These are phyloP conservation scores for Nothophytophthora sp. DNA, from an alignment of 352 stramenopile species.

Conservation along the genomic window DNA sequence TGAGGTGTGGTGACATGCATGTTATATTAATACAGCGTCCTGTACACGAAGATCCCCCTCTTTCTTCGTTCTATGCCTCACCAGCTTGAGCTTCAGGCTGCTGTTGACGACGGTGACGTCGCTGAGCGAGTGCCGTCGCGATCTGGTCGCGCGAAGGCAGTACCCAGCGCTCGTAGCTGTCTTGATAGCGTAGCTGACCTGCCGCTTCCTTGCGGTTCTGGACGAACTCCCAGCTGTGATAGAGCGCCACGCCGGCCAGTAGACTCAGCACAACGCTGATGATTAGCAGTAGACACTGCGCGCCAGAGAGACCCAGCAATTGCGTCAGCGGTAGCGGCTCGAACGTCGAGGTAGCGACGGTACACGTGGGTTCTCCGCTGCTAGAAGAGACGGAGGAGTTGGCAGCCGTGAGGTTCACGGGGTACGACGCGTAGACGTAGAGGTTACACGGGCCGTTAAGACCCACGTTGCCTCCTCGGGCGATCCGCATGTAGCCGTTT, in stretches of 20 bases:
- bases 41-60: conserved; percentile 10
- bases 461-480: conserved; percentile 32
- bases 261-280: conserved; percentile 36
- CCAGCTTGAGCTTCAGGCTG: background rate
- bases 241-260: conserved; percentile 38
- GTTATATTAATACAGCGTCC: conserved; percentile 45
- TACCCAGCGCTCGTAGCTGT: conserved; percentile 65
- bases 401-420: conserved; percentile 44
- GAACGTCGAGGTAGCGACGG: conserved; percentile 26
- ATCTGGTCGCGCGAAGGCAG: conserved; percentile 73
- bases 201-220: conserved; percentile 44
- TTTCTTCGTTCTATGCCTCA: conserved; percentile 17
- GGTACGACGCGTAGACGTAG: conserved; percentile 75
- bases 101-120: conserved; percentile 13
- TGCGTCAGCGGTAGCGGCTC: conserved; percentile 36
- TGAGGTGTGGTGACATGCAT: too few relatives aligned
- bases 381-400: conserved; percentile 5
- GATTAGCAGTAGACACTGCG: conserved; percentile 44
- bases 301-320: conserved; percentile 38
- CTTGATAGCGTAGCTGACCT: conserved; percentile 46
- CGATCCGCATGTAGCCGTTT: conserved; percentile 80
- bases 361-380: conserved; percentile 35
- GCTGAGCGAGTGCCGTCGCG: conserved; percentile 29
- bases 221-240: conserved; percentile 41
- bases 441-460: conserved; percentile 69